A percentile compares a stretch with the other conserved stretches of the same genome.
Conservation (phyloP, 805 yeast species). For the Candida methanosorbosa region DNA sequence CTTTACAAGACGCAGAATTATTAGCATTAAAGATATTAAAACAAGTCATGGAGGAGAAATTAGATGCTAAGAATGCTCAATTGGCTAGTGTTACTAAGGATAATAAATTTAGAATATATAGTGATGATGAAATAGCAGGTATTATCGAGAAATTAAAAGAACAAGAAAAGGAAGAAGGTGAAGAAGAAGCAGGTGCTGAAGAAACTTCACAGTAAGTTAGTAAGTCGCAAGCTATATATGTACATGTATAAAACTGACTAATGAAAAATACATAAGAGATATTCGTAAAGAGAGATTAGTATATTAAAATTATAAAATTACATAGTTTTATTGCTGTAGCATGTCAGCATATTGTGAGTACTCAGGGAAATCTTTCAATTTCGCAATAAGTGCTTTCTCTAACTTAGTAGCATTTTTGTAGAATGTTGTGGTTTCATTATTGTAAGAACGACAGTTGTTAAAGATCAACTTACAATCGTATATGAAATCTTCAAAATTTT, state of each 20-base stretch:
- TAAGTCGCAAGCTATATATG: background rate
- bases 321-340: too few relatives aligned
- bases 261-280: too few relatives aligned
- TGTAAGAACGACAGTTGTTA: slow-evolving; percentile 87
- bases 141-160: slow-evolving; percentile 73
- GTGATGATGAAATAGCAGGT: slow-evolving; percentile 72
- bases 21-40: slow-evolving; percentile 81
- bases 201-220: background rate
- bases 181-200: background rate
- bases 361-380: slow-evolving; percentile 86
- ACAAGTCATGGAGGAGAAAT: slow-evolving; percentile 98
- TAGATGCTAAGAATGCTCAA: slow-evolving; percentile 92
- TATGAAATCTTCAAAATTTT: slow-evolving; percentile 82
- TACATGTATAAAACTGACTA: background rate
- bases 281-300: too few relatives aligned
- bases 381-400: slow-evolving; percentile 78
- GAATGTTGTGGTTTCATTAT: slow-evolving; percentile 90
- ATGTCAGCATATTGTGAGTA: slow-evolving; percentile 73
- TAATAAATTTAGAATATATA: slow-evolving; percentile 78
- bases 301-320: background rate
- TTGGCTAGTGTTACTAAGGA: slow-evolving; percentile 86
- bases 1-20: slow-evolving; percentile 87
- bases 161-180: slow-evolving; percentile 42
- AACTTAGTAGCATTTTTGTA: slow-evolving; percentile 90
- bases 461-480: slow-evolving; percentile 82